Conservation (phyloP, 2,329 filamentous ascomycete species). For the Macrophomina pseudophaseolina region DNA sequence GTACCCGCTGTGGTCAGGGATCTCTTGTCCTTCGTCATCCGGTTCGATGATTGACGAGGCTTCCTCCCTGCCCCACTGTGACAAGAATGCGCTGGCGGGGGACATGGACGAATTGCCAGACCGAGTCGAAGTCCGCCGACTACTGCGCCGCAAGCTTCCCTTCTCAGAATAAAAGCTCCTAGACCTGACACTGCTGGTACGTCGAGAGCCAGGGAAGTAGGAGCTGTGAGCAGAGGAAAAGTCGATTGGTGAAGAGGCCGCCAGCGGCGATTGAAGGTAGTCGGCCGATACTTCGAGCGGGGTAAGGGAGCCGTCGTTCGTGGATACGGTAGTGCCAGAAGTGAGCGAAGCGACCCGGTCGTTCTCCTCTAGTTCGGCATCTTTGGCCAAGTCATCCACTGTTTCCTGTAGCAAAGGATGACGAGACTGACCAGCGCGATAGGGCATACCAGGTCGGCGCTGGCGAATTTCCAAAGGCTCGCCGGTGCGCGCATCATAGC, state of each 20-base stretch:
- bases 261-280: slow-evolving; percentile 39
- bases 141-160: slow-evolving; percentile 40
- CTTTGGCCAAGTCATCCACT: slow-evolving; percentile 33
- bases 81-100: slow-evolving; percentile 63
- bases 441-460: slow-evolving; percentile 35
- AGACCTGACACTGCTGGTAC: slow-evolving; percentile 41
- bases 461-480: slow-evolving; percentile 12
- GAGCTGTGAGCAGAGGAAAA: slow-evolving; percentile 37
- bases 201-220: slow-evolving; percentile 31
- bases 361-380: slow-evolving; percentile 34
- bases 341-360: slow-evolving; percentile 46
- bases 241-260: slow-evolving; percentile 41
- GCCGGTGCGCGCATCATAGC: slow-evolving; percentile 31
- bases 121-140: slow-evolving; percentile 51
- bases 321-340: slow-evolving; percentile 49
- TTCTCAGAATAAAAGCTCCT: slow-evolving; percentile 30
- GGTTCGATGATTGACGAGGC: slow-evolving; percentile 45
- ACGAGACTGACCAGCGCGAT: slow-evolving; percentile 35
- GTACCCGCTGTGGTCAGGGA: slow-evolving; percentile 65
- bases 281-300: slow-evolving; percentile 42
- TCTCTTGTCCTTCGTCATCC: slow-evolving; percentile 71
- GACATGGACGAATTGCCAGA: slow-evolving; percentile 61
- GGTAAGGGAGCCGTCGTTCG: slow-evolving; percentile 45
- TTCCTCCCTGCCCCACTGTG: slow-evolving; percentile 52
- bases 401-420: slow-evolving; percentile 45